Base-by-base conservation (phyloP, 2,329 filamentous ascomycete genomes). In the Penicillium sclerotigenum region DNA sequence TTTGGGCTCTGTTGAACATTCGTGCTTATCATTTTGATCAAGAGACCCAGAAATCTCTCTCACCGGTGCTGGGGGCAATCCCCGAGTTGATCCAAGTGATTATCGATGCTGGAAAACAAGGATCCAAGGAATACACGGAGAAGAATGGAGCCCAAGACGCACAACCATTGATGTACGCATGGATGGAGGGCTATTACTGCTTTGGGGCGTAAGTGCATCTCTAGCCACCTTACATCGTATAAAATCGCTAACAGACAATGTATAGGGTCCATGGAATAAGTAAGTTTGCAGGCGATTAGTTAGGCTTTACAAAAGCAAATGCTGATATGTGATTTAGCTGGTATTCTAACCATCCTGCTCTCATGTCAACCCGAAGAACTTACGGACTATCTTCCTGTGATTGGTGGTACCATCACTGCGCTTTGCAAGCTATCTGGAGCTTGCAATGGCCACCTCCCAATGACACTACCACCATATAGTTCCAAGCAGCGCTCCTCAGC, bases 131-230 rank as follows among this genome's bases (percentile, higher is more conserved):
- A 18, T 75, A 68, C 45, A 53, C 60, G 4, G 55, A 68, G n/a
- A 61, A 65, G 20, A 52, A 75, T 52, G 71, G 71, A 36, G 56
- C 66, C 3, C 45, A 67, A 33, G 61, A 68, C 33, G 65, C 70
- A 7, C 61, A 76, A 49, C 73, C 73, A 11, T 56, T 77, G 50
- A 77, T 77, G 74, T 77, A 74, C 67, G 59, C 65, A 14, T 77
- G 73, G 70, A 66, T 66, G 63, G 69, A 73, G 55, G 67, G 61
- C 3, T 60, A 69, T 47, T 75, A 72, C 54, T 67, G 66, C 40
- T 63, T 75, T 34, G 75, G 75, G 60, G 67, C 71, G 73, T 75
- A 48, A 71, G 73, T 71, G 6, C 24, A 16, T 9, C 28, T 8
- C 34, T 2, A 18, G 4, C 16, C 29, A 29, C n/a, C 7, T 16